Conservation (phyloP, 2,329 filamentous ascomycete genomes). For the Fonsecaea erecta region DNA sequence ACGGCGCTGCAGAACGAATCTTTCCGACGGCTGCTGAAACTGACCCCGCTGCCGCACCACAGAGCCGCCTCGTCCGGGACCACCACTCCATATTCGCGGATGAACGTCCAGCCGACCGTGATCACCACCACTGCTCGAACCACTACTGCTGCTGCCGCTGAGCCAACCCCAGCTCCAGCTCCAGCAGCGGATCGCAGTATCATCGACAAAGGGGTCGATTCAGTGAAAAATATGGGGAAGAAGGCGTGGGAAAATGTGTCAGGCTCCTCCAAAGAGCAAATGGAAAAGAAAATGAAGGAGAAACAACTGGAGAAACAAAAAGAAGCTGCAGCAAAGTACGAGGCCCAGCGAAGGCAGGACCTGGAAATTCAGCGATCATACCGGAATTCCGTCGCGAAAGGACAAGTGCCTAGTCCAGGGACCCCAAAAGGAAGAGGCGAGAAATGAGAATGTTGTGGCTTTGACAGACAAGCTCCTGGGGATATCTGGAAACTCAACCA, state of each 20-base stretch:
- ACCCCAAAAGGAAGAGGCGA: constrained; percentile 1
- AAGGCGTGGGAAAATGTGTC: constrained; percentile 16
- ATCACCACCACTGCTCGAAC: constrained; percentile 9
- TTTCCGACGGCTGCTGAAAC: constrained; percentile 9
- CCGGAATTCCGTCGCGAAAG: constrained; percentile 17
- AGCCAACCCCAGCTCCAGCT: constrained; percentile 15
- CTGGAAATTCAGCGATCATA: constrained; percentile 23
- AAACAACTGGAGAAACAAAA: constrained; percentile 14
- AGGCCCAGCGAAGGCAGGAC: constrained; percentile 28
- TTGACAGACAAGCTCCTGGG: neutral
- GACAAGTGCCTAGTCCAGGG: neutral
- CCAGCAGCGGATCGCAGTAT: constrained; percentile 36
- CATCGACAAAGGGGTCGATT: constrained; percentile 46
- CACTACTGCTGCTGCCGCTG: neutral
- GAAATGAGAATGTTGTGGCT: neutral
- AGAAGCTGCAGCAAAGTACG: constrained; percentile 20
- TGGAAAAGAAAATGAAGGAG: constrained; percentile 17
- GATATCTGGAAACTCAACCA: neutral
- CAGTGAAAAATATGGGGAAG: constrained; percentile 39
- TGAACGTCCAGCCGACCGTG: constrained; percentile 21
- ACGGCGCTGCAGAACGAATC: constrained; percentile 10
- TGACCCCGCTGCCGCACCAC: constrained; percentile 16
- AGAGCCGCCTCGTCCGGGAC: neutral
- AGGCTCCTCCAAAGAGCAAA: constrained; percentile 15
- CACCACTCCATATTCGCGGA: constrained; percentile 19